These are phyloP conservation scores for Colletotrichum filicis DNA, from an alignment of 2,329 filamentous ascomycete genomes.

Conservation along the genomic window DNA sequence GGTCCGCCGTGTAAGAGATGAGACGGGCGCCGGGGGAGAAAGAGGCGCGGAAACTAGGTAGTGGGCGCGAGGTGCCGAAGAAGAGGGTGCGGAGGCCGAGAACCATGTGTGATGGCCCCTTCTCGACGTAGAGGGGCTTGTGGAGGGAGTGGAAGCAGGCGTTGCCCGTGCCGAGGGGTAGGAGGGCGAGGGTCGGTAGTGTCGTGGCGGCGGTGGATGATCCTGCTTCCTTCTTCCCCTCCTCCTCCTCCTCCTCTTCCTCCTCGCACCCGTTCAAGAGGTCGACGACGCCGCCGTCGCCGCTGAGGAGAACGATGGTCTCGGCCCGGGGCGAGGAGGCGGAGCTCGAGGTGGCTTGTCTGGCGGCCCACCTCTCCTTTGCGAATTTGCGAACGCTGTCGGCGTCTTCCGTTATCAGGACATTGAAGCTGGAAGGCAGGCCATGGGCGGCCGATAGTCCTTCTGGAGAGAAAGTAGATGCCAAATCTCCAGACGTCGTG, in stretches of 20 bases:
- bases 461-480: not conserved
- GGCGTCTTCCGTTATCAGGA: conserved; percentile 72
- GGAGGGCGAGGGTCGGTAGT: conserved; percentile 59
- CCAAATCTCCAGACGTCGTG: conserved; percentile 10
- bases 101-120: conserved; percentile 54
- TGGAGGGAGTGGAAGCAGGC: conserved; percentile 72
- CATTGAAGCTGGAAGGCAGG: conserved; percentile 51
- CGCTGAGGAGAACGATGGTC: conserved; percentile 82
- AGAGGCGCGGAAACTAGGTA: conserved; percentile 71
- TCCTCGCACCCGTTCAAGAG: conserved; percentile 73
- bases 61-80: conserved; percentile 59
- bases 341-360: conserved; percentile 36
- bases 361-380: conserved; percentile 46
- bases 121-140: conserved; percentile 61
- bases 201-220: conserved; percentile 1
- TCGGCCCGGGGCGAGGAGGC: conserved; percentile 42
- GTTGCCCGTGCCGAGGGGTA: conserved; percentile 75
- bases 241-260: conserved; percentile 3
- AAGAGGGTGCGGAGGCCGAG: conserved; percentile 69
- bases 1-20: conserved; percentile 49
- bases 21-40: conserved; percentile 69
- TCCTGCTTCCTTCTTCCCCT: no score
- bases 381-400: conserved; percentile 75
- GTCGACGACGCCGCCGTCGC: conserved; percentile 89
- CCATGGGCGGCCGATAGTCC: conserved; percentile 2